Base-by-base conservation (phyloP, 2,329 filamentous ascomycete genomes). In the Sarocladiaceae sp. region DNA sequence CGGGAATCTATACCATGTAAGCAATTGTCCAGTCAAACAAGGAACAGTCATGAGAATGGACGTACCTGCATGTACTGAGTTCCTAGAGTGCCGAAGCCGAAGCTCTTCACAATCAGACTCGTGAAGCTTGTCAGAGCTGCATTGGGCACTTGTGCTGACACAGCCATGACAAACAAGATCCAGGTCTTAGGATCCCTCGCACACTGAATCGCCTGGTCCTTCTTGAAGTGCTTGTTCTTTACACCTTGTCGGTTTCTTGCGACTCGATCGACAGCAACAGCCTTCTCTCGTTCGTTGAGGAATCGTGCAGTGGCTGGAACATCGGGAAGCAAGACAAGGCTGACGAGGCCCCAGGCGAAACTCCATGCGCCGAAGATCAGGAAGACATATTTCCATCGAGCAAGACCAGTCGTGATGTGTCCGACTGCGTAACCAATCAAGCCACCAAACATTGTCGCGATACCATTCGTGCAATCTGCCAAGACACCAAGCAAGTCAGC, bases 201-300 rank as follows among this genome's bases (percentile, higher is more conserved):
- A 1, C 74, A 12, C 80, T 70, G 4, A 78, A 78, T 63, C 35
- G 84, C 67, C 60, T 88, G 84, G 51, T 85, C 80, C 60, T 73
- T 64, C 60, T 86, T 86, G 66, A 82, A 86, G 56, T 87, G 79
- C 66, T 84, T 84, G 58, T 87, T 87, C 3, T 83, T 83, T 18
- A 87, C 82, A 3, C 84, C 84, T 61, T 87, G 83, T 55, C 84
- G 77, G 55, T 88, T 88, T 28, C 76, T 66, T 0, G 83, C 70
- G 37, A 88, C 82, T 6, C 84, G 74, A 15, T 61, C 62, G 22
- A 65, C 35, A 2, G 55, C 55, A 15, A 83, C 72, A 2, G 67
- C 67, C 49, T 76, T 77, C 60, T 88, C 83, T 46, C 77, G 71
- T 1, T 70, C 62, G 6, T 68, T 77, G 29, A 88, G 74, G 62